Base-by-base conservation (phyloP, 768 basidiomycete species). In the Amanita fuliginea region DNA sequence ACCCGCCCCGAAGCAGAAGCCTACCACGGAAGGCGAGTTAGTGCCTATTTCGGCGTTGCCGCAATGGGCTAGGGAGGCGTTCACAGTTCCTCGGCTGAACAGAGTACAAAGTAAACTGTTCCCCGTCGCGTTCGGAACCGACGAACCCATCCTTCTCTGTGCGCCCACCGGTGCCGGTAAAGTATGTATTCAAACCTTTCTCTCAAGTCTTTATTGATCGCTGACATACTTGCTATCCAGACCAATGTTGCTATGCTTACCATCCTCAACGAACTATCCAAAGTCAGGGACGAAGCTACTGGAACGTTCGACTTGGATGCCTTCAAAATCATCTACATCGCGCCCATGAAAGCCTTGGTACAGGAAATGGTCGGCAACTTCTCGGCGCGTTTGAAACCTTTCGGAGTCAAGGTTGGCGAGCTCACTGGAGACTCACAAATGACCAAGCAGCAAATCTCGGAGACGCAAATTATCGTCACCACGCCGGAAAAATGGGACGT, bases 401-500 rank as follows among this genome's bases (percentile, higher is more conserved):
- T 70, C 51, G 87, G 85, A 37, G 75, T 99, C 67, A 85, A 80
- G 52, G 87, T 99, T 42, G 90, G 89, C 24, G 96, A 99, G 64
- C 75, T 99, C 49, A 99, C 96, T 1, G 96, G 96, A 21, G 96
- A 99, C 64, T 79, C 90, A 22, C 94, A 97, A 73, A 88, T 98
- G 78, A 99, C 94, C 47, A 99, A 98, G 64, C 83, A 89, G 53
- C 95, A 98, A 64, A 97, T 98, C 47, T 69, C 92, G 7, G 93
- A 94, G 60, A 96, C 95, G 0, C 94, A 98, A 61, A 90, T 99
- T 60, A 97, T 98, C 64, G 93, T 98, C 54, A 96, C 94, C 0
- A 98, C 96, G 0, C 96, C 95, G 0, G 96, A 99, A 69, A 98
- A 99, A 64, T 99, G 92, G 91, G 95, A 99, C 57, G 96, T 99